Conservation (phyloP, 805 yeast species). For the Wickerhamomyces rabaulensis region DNA sequence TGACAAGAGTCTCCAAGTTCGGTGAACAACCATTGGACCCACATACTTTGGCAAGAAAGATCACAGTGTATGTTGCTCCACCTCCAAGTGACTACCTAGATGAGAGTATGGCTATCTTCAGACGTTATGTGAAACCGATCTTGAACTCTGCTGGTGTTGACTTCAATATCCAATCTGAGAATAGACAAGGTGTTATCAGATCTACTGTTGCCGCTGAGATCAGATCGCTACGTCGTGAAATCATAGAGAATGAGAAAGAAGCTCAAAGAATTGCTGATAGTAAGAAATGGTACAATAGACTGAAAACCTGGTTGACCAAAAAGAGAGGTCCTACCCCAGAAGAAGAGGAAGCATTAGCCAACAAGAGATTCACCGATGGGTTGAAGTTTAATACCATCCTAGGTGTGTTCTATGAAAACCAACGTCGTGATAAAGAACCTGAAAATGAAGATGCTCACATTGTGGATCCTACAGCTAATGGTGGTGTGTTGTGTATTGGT, state of each 20-base stretch:
- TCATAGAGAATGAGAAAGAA: conserved; percentile 25
- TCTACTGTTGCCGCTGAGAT: conserved; percentile 75
- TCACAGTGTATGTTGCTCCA: conserved; percentile 87
- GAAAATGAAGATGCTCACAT: conserved; percentile 44
- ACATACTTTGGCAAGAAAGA: conserved; percentile 60
- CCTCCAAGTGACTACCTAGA: conserved; percentile 91
- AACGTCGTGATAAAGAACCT: conserved; percentile 21
- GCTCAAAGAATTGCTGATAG: conserved; percentile 15
- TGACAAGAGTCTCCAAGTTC: conserved; percentile 48
- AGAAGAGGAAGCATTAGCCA: conserved; percentile 15
- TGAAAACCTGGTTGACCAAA: conserved; percentile 8
- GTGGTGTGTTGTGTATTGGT: conserved; percentile 90
- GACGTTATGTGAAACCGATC: conserved; percentile 79
- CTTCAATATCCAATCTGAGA: conserved; percentile 69
- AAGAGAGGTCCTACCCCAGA: conserved; percentile 6
- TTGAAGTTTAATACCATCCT: conserved; percentile 41
- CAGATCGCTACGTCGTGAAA: conserved; percentile 57
- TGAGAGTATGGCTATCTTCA: conserved; percentile 65
- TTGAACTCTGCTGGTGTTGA: conserved; percentile 81
- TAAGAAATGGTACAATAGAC: conserved; percentile 15
- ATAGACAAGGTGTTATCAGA: conserved; percentile 87
- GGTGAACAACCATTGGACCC: conserved; percentile 45
- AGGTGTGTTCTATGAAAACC: conserved; percentile 47
- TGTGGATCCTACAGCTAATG: conserved; percentile 43
- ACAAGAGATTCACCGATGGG: conserved; percentile 26